Evolutionary conservation across 768 basidiomycete species (phyloP).

Genomic region (Pisolithus orientalis): DNA sequence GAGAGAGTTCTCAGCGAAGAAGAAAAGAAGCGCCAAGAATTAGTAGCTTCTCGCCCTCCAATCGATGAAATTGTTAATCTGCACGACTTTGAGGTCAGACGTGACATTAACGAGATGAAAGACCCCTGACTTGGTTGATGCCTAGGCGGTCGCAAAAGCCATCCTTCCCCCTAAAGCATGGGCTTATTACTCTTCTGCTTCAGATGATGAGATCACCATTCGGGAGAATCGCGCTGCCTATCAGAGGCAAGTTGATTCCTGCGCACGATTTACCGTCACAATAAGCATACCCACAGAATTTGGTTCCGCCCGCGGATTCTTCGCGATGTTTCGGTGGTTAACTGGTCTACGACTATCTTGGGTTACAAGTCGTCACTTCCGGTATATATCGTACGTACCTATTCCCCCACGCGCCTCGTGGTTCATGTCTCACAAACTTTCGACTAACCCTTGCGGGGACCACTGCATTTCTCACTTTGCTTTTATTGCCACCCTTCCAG

Average conservation of each 20-base stretch:
- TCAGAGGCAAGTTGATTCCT: conserved; percentile 49
- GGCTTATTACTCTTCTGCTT: conserved; percentile 89
- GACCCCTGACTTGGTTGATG: not conserved
- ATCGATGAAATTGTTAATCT: conserved; percentile 75
- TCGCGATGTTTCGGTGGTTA: conserved; percentile 71
- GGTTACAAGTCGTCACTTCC: conserved; percentile 70
- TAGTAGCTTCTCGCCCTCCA: conserved; percentile 56
- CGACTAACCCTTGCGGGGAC: not conserved
- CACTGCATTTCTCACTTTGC: not conserved
- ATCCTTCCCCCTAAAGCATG: conserved; percentile 80
- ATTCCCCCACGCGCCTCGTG: not conserved
- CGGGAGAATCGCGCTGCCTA: conserved; percentile 85
- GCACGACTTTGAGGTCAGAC: conserved; percentile 81
- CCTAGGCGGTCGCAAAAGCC: conserved; percentile 67
- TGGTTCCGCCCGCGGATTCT: conserved; percentile 88
- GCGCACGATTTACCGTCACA: not conserved
- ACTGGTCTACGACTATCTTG: conserved; percentile 73
- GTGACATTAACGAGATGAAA: not conserved
- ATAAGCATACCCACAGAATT: conserved; percentile 34
- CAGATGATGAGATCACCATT: conserved; percentile 85
- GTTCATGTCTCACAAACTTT: not conserved
- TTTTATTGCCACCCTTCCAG: conserved; percentile 18
- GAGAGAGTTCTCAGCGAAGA: conserved; percentile 58
- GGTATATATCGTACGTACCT: conserved; percentile 55
- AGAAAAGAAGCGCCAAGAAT: conserved; percentile 59